phyloP scores from a whole-genome alignment of 2,329 filamentous ascomycete species.

The Ophiostoma sp. region DNA sequence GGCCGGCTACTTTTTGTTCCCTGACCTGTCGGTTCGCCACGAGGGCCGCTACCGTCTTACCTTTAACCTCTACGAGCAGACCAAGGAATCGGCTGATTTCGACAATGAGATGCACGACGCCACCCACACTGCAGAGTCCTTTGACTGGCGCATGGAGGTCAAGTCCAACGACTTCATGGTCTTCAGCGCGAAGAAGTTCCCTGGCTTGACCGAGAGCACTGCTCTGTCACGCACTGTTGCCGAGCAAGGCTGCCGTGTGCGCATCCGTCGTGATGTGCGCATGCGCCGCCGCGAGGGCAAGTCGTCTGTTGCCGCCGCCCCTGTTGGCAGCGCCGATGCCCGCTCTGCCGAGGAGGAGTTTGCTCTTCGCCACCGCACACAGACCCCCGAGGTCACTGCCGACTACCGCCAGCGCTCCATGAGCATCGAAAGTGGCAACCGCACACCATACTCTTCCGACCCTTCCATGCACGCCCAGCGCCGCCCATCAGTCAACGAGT shows the following conservation, averaged over 20 bases:
- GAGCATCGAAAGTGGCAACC: conserved; percentile 33
- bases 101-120: conserved; percentile 49
- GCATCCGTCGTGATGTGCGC: conserved; percentile 73
- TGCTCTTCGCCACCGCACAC: conserved; percentile 32
- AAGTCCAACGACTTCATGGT: conserved; percentile 83
- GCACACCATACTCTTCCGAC: conserved; percentile 33
- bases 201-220: conserved; percentile 85
- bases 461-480: conserved; percentile 29
- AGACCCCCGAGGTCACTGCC: conserved; percentile 33
- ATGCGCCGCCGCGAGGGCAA: conserved; percentile 49
- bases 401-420: conserved; percentile 34
- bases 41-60: conserved; percentile 88
- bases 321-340: background rate
- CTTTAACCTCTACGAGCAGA: conserved; percentile 90
- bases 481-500: conserved; percentile 34
- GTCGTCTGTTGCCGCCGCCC: conserved; percentile 19
- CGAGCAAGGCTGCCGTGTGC: conserved; percentile 93
- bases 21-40: conserved; percentile 90
- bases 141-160: conserved; percentile 84
- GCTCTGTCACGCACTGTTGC: conserved; percentile 82
- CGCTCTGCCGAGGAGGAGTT: conserved; percentile 32
- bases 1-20: conserved; percentile 94
- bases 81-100: conserved; percentile 76
- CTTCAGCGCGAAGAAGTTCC: conserved; percentile 97
- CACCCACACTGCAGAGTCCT: conserved; percentile 45